Base-by-base conservation (phyloP, 2,329 filamentous ascomycete genomes). In the Knufia petricola region DNA sequence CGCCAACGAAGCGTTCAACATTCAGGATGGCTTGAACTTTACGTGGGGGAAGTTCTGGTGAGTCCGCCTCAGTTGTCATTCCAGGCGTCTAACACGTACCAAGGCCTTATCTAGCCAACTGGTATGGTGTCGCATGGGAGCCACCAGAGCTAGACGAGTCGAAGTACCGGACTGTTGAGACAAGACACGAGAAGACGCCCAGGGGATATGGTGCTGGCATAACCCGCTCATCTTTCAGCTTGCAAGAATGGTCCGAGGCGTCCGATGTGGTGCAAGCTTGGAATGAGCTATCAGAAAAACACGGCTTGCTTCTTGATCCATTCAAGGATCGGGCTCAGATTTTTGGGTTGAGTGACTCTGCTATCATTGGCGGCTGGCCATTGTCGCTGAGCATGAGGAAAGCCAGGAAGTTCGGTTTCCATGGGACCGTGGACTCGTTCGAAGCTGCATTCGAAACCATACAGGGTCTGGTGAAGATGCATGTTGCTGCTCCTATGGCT, bases 41-140 rank as follows among this genome's bases (percentile, higher is more conserved):
- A 69, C 68, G 0, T 75, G 70, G 67, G 69, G 68, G 0, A 63
- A 65, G 23, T 66, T 75, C 48, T 77, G 70, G n/a, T n/a, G n/a
- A n/a, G n/a, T n/a, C n/a, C n/a, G n/a, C n/a, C n/a, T n/a, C n/a
- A n/a, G n/a, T n/a, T n/a, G n/a, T n/a, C n/a, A n/a, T n/a, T n/a
- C n/a, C n/a, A n/a, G n/a, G n/a, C n/a, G n/a, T n/a, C n/a, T n/a
- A n/a, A n/a, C n/a, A n/a, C n/a, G n/a, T n/a, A n/a, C n/a, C n/a
- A n/a, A n/a, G n/a, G 69, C 66, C 67, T 0, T 65, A 67, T 49
- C 59, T 75, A 8, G 72, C 70, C 0, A 55, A 58, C 3, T 70
- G 68, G 64, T 75, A 69, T 55, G 63, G 64, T 0, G 60, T 70
- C 0, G 53, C 60, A 9, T 69, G 65, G 55, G 59, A 49, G 1